Evolutionary conservation across 768 basidiomycete genomes (phyloP).

Genomic region (Brasilioporus rufonigricans): DNA sequence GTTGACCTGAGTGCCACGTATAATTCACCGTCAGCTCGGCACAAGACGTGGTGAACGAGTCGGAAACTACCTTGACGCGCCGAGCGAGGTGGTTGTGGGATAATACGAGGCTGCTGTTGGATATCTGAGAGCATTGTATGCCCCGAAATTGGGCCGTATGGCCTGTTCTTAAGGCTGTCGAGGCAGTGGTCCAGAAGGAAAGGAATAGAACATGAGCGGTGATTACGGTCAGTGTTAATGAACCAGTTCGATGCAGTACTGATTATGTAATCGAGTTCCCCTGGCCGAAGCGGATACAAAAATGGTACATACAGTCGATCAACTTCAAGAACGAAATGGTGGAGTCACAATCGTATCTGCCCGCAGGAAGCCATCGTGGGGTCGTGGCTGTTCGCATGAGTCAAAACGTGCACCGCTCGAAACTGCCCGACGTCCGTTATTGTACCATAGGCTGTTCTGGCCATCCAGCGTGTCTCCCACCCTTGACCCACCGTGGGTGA

Average conservation of each 20-base stretch:
- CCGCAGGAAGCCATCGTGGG: no score
- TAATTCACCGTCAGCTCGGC: constrained; percentile 1
- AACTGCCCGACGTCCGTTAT: no score
- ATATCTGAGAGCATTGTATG: constrained; percentile 22
- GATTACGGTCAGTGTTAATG: constrained; percentile 15
- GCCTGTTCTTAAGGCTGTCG: constrained; percentile 30
- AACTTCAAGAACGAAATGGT: no score
- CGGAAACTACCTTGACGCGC: constrained; percentile 19
- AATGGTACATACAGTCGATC: no score
- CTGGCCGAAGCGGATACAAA: no score
- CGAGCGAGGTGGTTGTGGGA: constrained; percentile 14
- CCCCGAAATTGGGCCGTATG: constrained; percentile 19
- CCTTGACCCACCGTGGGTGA: constrained; percentile 22
- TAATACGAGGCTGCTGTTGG: constrained; percentile 20
- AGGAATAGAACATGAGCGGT: no score
- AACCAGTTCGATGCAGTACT: constrained; percentile 23
- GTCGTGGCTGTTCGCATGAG: neutral
- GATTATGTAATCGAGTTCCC: constrained; percentile 24
- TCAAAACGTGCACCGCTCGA: no score
- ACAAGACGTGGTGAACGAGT: constrained; percentile 8
- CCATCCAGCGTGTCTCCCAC: constrained; percentile 32
- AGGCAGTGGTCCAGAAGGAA: no score
- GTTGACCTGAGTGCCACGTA: constrained; percentile 28
- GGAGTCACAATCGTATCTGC: no score
- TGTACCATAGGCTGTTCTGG: no score